Conservation (phyloP, 352 stramenopile species). For the Phytophthora tentaculata region DNA sequence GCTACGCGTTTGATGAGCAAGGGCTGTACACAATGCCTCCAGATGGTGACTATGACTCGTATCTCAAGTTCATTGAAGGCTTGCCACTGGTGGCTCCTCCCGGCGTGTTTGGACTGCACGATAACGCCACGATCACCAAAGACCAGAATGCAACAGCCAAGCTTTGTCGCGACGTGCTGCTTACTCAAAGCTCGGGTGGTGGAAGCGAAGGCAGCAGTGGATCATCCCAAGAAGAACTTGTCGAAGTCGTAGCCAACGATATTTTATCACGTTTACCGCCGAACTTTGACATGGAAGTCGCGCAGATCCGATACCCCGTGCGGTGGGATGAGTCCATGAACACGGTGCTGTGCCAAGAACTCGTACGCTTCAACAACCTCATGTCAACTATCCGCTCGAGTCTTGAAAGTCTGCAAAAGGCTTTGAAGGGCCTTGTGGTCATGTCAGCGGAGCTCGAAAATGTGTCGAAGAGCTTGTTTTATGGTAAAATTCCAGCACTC, state of each 20-base stretch:
- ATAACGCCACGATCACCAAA: constrained; percentile 95
- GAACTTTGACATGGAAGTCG: constrained; percentile 94
- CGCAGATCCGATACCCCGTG: constrained; percentile 92
- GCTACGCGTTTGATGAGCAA: constrained; percentile 73
- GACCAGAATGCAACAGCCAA: constrained; percentile 95
- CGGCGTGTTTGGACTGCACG: constrained; percentile 93
- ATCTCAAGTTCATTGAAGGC: constrained; percentile 84
- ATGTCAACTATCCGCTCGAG: constrained; percentile 86
- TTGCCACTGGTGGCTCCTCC: constrained; percentile 89
- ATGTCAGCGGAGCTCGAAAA: constrained; percentile 95
- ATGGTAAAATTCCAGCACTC: constrained; percentile 91
- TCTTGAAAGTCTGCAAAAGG: constrained; percentile 88
- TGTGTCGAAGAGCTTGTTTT: constrained; percentile 92
- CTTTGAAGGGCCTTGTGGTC: constrained; percentile 93
- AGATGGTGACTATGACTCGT: constrained; percentile 78
- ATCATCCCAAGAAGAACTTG: constrained; percentile 91
- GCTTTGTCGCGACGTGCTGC: constrained; percentile 92
- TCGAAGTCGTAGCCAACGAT: constrained; percentile 86
- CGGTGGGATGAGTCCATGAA: constrained; percentile 95
- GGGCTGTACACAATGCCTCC: constrained; percentile 76
- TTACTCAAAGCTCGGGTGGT: constrained; percentile 87
- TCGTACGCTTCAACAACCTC: constrained; percentile 95
- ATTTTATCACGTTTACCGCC: constrained; percentile 86
- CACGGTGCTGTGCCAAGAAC: constrained; percentile 93
- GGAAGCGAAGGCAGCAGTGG: constrained; percentile 62